phyloP scores from a whole-genome alignment of 768 basidiomycete species.

The Collybiopsis confluens region DNA sequence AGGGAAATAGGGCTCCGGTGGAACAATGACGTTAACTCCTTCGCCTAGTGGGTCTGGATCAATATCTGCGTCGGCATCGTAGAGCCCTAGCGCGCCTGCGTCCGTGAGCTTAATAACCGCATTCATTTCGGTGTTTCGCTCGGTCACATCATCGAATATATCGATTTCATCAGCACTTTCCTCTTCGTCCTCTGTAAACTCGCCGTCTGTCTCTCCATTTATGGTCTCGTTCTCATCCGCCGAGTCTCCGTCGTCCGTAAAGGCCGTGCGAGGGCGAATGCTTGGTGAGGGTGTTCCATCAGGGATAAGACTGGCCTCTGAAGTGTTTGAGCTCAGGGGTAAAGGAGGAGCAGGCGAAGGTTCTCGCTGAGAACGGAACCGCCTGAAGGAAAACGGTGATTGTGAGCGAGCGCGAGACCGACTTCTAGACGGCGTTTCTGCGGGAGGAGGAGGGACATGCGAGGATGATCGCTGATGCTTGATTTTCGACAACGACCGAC shows the following conservation, averaged over 20 bases:
- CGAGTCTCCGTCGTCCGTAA: conserved; percentile 56
- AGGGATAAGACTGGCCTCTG: conserved; percentile 52
- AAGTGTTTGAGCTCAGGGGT: conserved; percentile 54
- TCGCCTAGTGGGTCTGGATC: conserved; percentile 86
- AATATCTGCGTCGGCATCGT: conserved; percentile 42
- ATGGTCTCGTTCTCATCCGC: conserved; percentile 50
- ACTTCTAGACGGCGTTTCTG: conserved; percentile 41
- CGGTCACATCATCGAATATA: conserved; percentile 74
- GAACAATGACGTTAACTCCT: conserved; percentile 85
- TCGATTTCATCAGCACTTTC: conserved; percentile 57
- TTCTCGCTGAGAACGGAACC: conserved; percentile 50
- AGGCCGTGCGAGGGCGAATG: conserved; percentile 54
- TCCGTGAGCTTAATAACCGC: conserved; percentile 39
- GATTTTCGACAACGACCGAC: conserved; percentile 43
- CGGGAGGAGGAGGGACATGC: conserved; percentile 32
- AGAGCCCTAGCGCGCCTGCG: conserved; percentile 30
- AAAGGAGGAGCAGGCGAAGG: conserved; percentile 48
- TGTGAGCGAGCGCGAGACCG: conserved; percentile 64
- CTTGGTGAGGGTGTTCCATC: conserved; percentile 52
- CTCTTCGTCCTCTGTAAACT: conserved; percentile 51
- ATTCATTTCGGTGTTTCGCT: conserved; percentile 85
- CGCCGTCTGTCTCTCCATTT: conserved; percentile 52
- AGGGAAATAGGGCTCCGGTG: conserved; percentile 80
- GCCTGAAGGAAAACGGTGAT: conserved; percentile 74
- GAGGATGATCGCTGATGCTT: conserved; percentile 49